These are phyloP conservation scores for Ambrosiella beaveri DNA, from an alignment of 2,329 filamentous ascomycete genomes.

Conservation along the genomic window DNA sequence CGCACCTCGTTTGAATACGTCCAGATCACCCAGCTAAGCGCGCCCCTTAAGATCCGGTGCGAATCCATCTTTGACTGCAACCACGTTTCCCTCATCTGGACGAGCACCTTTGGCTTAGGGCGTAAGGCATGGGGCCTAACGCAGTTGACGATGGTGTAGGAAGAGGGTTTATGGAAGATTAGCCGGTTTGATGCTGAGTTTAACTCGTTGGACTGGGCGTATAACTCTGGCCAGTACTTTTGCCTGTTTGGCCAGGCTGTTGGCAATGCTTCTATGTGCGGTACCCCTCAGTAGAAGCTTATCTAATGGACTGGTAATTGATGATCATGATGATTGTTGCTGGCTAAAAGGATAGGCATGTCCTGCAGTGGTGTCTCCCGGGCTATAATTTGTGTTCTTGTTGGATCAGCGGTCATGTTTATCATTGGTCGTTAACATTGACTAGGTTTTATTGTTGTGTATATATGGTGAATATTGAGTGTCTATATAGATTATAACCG, in stretches of 20 bases:
- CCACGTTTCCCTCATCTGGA: constrained; percentile 13
- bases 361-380: background rate
- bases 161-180: constrained; percentile 13
- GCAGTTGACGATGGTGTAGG: constrained; percentile 14
- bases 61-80: constrained; percentile 12
- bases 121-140: constrained; percentile 13
- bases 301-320: background rate
- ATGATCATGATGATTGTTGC: background rate
- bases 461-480: background rate
- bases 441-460: background rate
- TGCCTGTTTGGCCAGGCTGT: constrained; percentile 12
- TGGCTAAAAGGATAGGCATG: background rate
- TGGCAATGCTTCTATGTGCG: constrained; percentile 11
- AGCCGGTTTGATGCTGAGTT: constrained; percentile 14
- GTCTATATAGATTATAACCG: background rate
- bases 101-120: constrained; percentile 12
- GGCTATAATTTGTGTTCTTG: background rate
- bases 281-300: background rate
- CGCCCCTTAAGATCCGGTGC: constrained; percentile 7
- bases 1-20: constrained; percentile 10
- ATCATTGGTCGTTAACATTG: background rate
- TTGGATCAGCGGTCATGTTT: background rate
- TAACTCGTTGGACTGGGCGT: constrained; percentile 14
- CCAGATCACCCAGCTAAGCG: constrained; percentile 9
- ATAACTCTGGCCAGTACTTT: constrained; percentile 14